Evolutionary conservation across 306 rosid genomes (phyloP).

Genomic region (Argentina anserina): DNA sequence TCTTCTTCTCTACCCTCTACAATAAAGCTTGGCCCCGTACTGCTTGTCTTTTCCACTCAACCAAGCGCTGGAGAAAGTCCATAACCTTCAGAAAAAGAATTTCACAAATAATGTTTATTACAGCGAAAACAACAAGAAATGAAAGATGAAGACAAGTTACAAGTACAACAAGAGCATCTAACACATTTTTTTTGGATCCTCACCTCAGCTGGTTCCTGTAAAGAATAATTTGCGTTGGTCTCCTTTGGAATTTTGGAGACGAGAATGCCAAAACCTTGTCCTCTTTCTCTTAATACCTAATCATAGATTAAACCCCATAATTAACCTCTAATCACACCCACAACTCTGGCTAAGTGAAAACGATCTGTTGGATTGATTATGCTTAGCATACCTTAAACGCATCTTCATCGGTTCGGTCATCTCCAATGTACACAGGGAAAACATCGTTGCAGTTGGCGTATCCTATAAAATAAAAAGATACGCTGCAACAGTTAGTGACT

Average conservation of each 20-base stretch:
- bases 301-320: background rate
- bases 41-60: slow-evolving; percentile 50
- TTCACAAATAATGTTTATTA: background rate
- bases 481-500: slow-evolving; percentile 24
- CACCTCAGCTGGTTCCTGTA: slow-evolving; percentile 93
- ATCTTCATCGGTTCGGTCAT: slow-evolving; percentile 94
- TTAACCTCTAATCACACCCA: slow-evolving; percentile 6
- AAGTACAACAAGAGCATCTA: slow-evolving; percentile 14
- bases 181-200: slow-evolving; percentile 20
- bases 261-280: slow-evolving; percentile 92
- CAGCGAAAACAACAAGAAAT: background rate
- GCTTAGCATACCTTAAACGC: slow-evolving; percentile 82
- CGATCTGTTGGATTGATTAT: background rate
- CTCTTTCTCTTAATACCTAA: slow-evolving; percentile 76
- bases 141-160: slow-evolving; percentile 1
- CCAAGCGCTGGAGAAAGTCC: slow-evolving; percentile 74
- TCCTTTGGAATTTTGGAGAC: slow-evolving; percentile 89
- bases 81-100: slow-evolving; percentile 45
- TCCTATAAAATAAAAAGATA: slow-evolving; percentile 47
- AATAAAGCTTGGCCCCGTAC: slow-evolving; percentile 35
- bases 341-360: background rate
- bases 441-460: slow-evolving; percentile 72
- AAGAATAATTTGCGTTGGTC: slow-evolving; percentile 77
- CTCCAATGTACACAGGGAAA: slow-evolving; percentile 90
- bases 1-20: slow-evolving; percentile 28